Base-by-base conservation (phyloP, 2,329 filamentous ascomycete species). In the Waltergamsia citrina region DNA sequence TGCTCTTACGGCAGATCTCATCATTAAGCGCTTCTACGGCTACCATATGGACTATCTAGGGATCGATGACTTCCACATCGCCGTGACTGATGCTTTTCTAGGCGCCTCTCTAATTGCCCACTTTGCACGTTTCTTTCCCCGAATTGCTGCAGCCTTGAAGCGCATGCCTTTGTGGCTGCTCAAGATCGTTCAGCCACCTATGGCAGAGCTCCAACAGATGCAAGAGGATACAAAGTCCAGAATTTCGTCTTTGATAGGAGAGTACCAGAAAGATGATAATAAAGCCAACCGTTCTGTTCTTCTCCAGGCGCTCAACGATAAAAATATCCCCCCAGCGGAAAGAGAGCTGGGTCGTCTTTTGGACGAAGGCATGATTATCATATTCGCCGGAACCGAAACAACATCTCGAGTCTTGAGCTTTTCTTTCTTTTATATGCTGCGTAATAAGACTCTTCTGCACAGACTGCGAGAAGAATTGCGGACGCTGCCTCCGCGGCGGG, bases 341-440 rank as follows among this genome's bases (percentile, higher is more conserved):
- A 31, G 42, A 24, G 16, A 22, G 2, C 21, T 41, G 12, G 25
- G 39, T 27, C 41, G 42, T 12, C 24, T 44, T 6, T 21, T 40
- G 12, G 42, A 45, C 16, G 45, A 48, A 22, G 37, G 42, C 14
- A 33, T 30, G 10, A 36, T 29, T 9, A 21, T 47, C 12, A 11
- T 46, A 11, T 29, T 40, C 22, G 45, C 40, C 4, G 43, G 45
- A 5, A 46, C 43, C 1, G 45, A 46, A 27, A 43, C 45, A 2
- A 35, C 43, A 2, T 33, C 42, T 4, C 26, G 40, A 30, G 32
- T 36, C 9, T 29, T 40, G 3, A 38, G 34, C 10, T 26, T 41
- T 6, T 34, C 26, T 7, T 28, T 40, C 14, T 43, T 35, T 9
- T 32, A 44, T 28, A 32, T 43, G 2, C 24, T 41, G 16, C 37